Base-by-base conservation (phyloP, 176 grass and related monocot genomes). In the Metroxylon sagu region DNA sequence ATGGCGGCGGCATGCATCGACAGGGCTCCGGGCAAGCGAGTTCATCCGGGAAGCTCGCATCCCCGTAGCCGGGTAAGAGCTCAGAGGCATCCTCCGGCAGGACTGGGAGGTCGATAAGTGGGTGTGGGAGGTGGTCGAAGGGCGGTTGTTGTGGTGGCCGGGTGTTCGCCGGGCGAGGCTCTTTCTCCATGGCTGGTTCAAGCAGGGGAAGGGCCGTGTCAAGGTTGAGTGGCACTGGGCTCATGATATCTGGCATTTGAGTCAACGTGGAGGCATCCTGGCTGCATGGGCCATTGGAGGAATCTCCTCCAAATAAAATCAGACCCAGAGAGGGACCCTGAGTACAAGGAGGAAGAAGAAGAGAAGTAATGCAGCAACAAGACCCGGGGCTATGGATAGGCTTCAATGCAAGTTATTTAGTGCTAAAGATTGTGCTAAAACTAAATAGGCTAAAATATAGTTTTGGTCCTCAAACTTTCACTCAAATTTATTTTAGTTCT, bases 291-390 rank as follows among this genome's bases (percentile, higher is more conserved):
- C 26, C 67, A 3, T 26, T 23, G 21, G 21, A 23, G 21, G 21
- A 23, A 23, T 23, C 71, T 5, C 48, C 67, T 53, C 52, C 59
- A 1, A 56, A 61, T 17, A 69, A 43, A 67, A 52, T 68, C n/a
- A 48, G 71, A 53, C 76, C 75, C 18, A 29, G 19, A 39, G 15
- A 56, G 18, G 53, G 21, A 27, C 21, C 63, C 79, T 88, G 60
- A 35, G 31, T 35, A 35, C 31, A 35, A 35, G 31, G 31, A 35
- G 8, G 8, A 35, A 35, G 31, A 35, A 35, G 31, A 35, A 35
- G 31, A 8, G 31, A 35, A 35, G 8, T 8, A 35, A 35, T 35
- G 31, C 31, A 35, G 1, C 31, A 30, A 30, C 29, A 30, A 30
- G 6, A 4, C 4, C 4, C 29, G 0, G 0, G 29, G 29, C 29